phyloP scores from a whole-genome alignment of 2,329 filamentous ascomycete species.

The Fusarium drepaniforme region DNA sequence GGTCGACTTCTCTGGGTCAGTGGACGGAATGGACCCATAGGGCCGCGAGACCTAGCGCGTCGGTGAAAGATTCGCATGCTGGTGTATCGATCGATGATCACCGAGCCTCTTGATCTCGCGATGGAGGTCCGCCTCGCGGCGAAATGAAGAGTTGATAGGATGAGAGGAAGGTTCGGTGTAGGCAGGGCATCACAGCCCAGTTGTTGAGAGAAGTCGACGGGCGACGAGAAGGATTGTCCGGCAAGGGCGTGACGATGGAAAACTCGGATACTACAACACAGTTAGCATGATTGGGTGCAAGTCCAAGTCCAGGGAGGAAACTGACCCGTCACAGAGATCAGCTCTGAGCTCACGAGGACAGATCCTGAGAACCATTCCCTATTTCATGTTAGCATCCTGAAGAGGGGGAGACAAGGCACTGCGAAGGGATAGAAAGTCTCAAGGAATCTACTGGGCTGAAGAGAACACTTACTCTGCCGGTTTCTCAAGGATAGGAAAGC shows the following conservation, averaged over 20 bases:
- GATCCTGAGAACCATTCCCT: constrained; percentile 11
- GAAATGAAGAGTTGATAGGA: constrained; percentile 29
- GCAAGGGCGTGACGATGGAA: not conserved
- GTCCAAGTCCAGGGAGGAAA: too few species aligned
- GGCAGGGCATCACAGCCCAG: not conserved
- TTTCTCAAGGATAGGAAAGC: not conserved
- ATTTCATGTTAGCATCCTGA: not conserved
- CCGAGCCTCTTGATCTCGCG: constrained; percentile 33
- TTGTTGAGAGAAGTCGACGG: not conserved
- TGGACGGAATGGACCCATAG: constrained; percentile 28
- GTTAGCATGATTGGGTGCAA: too few species aligned
- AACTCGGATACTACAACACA: not conserved
- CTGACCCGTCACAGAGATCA: constrained; percentile 8
- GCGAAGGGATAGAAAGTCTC: not conserved
- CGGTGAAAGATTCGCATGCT: constrained; percentile 34
- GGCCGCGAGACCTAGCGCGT: not conserved
- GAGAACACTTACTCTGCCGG: constrained; percentile 18
- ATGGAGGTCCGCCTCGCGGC: constrained; percentile 30
- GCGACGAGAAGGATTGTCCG: constrained; percentile 3
- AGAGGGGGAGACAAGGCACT: not conserved
- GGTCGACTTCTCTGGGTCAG: constrained; percentile 43
- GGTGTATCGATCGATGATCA: constrained; percentile 39
- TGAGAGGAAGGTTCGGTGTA: constrained; percentile 33
- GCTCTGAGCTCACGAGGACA: not conserved
- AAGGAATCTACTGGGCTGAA: too few species aligned